phyloP scores from a whole-genome alignment of 2,329 filamentous ascomycete species.

The Celoporthe dispersa region DNA sequence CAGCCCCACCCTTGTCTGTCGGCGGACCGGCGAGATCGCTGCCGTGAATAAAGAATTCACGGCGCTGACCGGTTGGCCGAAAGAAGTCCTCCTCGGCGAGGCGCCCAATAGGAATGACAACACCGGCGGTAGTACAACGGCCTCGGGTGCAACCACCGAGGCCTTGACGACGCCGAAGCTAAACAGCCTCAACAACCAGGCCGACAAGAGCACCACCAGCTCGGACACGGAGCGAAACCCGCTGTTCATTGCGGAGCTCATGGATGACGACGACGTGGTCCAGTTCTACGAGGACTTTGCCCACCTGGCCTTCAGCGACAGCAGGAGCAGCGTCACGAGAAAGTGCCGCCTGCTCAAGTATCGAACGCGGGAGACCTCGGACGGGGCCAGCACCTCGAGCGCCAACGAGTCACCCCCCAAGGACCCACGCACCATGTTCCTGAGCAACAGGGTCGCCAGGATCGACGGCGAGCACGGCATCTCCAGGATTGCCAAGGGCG shows the following conservation, averaged over 20 bases:
- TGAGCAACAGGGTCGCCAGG: constrained; percentile 63
- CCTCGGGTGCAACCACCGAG: constrained; percentile 46
- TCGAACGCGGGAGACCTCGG: constrained; percentile 68
- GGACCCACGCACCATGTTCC: constrained; percentile 52
- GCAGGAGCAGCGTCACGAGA: constrained; percentile 80
- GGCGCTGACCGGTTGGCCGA: constrained; percentile 93
- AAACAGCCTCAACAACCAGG: constrained; percentile 44
- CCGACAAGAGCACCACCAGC: constrained; percentile 43
- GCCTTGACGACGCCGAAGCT: constrained; percentile 58
- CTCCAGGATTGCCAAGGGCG: constrained; percentile 80
- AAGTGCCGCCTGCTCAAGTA: constrained; percentile 91
- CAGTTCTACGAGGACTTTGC: constrained; percentile 97
- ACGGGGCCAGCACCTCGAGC: constrained; percentile 36
- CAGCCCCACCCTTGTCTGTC: constrained; percentile 88
- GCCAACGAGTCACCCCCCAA: constrained; percentile 49
- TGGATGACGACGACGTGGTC: constrained; percentile 91
- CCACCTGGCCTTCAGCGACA: constrained; percentile 88
- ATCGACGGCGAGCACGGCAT: constrained; percentile 79
- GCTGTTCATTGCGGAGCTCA: constrained; percentile 87
- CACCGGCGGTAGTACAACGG: constrained; percentile 56
- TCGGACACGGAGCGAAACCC: constrained; percentile 66
- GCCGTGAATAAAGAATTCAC: constrained; percentile 96
- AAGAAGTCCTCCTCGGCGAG: constrained; percentile 84
- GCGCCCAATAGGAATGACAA: constrained; percentile 89
- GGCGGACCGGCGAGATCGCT: constrained; percentile 92